Evolutionary conservation across 345 rosid species (phyloP), one percentile per base, ranked within the genome.

Genomic region (Turritis glabra): DNA sequence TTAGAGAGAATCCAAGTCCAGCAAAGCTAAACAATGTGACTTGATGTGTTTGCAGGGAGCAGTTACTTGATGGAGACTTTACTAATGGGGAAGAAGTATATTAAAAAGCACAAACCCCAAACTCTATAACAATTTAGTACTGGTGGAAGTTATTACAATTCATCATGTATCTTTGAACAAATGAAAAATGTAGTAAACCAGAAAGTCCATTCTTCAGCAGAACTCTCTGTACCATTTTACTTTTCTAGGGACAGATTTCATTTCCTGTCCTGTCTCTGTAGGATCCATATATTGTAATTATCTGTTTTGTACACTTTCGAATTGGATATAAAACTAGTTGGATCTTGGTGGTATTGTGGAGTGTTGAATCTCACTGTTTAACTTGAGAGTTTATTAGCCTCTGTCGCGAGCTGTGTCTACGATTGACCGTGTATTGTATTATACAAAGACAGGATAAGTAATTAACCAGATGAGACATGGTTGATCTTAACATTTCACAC

Each of bases 1-100:
- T 33, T 64, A 13, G 50, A 26, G 37, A 66, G 33, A 38, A 59
- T 53, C 59, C 61, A 69, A 62, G 38, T 44, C 12, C 64, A 67
- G 25, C 18, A 54, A 55, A 60, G 66, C 75, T 70, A 25, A 72
- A 44, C 37, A 26, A 55, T 43, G 77, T 56, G 72, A 9, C 48
- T 7, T 60, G 51, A 8, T 52, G 68, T 82, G 54, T 68, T 69
- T 19, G 2, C 89, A 93, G 97, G 94, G 94, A 93, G 84, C 86
- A 89, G 75, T 56, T 78, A 60, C 81, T 83, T 66, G 83, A 80
- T 58, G 82, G 81, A 30, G 80, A 87, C 33, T 65, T 73, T 2
- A 64, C 74, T 47, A 67, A 79, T 73, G 88, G 84, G 69, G 87
- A 85, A 69, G 83, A 37, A 69, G 71, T 50, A 23, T 63, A 69